Evolutionary conservation across 192 early-diverging fungal genomes (phyloP), one percentile per base, ranked within the genome.

Genomic region (Dispira simplex): DNA sequence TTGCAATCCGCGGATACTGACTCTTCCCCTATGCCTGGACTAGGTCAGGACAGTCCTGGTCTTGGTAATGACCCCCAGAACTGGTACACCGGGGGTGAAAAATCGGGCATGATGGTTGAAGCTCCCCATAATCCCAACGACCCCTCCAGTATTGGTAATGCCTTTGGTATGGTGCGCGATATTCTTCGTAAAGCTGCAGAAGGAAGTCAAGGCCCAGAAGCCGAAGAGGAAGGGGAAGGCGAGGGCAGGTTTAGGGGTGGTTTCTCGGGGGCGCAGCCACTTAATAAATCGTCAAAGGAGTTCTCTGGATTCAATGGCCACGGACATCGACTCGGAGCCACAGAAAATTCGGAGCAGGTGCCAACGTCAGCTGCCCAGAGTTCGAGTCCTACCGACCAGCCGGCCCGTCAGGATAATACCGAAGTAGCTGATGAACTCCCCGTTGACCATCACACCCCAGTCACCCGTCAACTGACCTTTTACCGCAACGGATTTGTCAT

Each of bases 401-500:
- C 51, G 10, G 28, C 68, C 43, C 45, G 44, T 23, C 23, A 16
- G 16, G 26, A 2, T 63, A 58, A 53, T 28, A 59, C 49, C 47
- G 46, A 46, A 12, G 23, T 32, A 62, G 62, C 32, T n/a, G 51
- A 46, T 10, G 66, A 54, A 2, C 64, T 47, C 8, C 56, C 53
- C 8, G 64, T 49, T 53, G 68, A 70, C 11, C 53, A 73, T 44
- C 70, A 70, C 28, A 52, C 70, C 10, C 18, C 56, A 2, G 27
- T 43, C 20, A 75, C 69, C 39, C 81, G 96, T 27, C 74, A 83
- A 49, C 76, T 99, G 62, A 97, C 90, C 13, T 97, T 99, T 66
- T 99, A 93, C 91, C 77, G 85, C 63, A 88, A 96, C 67, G 96
- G 96, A 60, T 99, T 97, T 67, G 93, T 87, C 57, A 78, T 99